Percentiles rank a stretch among this genome's conserved stretches.
Evolutionary conservation across 257 asterid genomes (phyloP).

Genomic region (Solanum raphanifolium): DNA sequence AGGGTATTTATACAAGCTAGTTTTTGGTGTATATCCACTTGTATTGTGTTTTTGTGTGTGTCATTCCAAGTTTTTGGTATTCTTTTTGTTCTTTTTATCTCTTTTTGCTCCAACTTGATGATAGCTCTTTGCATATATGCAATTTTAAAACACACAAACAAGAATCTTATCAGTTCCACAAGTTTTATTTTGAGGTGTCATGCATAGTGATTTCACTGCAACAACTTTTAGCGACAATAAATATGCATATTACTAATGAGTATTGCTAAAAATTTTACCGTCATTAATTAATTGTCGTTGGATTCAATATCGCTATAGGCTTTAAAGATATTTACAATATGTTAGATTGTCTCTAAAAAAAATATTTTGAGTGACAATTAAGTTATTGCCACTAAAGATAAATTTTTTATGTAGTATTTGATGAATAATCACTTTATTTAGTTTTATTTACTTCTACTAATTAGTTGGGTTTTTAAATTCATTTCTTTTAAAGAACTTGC

Average conservation of each 20-base stretch:
- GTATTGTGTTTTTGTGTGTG: neutral
- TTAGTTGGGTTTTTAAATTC: no score
- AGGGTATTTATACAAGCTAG: neutral
- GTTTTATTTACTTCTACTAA: neutral
- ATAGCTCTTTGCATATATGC: neutral
- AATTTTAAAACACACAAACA: neutral
- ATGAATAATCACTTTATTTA: neutral
- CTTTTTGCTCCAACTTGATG: neutral
- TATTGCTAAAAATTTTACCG: rapidly evolving
- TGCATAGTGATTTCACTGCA: neutral
- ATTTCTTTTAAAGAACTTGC: no score
- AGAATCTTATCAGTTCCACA: neutral
- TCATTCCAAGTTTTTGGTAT: neutral
- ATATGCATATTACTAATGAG: neutral
- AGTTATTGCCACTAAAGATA: no score
- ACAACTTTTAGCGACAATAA: neutral
- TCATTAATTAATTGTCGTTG: no score
- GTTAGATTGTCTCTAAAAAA: neutral
- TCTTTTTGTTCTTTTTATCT: neutral
- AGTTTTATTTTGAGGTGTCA: neutral
- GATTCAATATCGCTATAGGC: no score
- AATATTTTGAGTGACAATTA: no score
- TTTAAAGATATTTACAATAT: no score
- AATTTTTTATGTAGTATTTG: no score
- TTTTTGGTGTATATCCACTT: neutral